These are phyloP conservation scores for Litchi chinensis DNA, from an alignment of 345 rosid genomes.

Conservation along the genomic window DNA sequence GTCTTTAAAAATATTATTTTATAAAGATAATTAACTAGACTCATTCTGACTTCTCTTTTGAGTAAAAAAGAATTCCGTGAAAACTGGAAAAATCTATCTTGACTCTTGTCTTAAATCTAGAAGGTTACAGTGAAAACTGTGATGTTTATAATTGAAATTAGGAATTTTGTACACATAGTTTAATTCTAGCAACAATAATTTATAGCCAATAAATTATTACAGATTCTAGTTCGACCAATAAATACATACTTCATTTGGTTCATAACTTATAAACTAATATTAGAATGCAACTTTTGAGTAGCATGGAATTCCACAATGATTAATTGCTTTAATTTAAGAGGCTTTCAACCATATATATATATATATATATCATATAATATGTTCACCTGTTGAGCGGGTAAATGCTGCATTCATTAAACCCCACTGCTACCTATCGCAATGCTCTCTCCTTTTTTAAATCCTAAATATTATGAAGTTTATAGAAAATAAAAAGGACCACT, in stretches of 20 bases:
- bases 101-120: too few species aligned
- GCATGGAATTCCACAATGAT: slow-evolving; percentile 19
- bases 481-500: background rate
- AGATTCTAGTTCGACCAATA: slow-evolving; percentile 17
- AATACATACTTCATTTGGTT: slow-evolving; percentile 7
- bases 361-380: background rate
- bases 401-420: background rate
- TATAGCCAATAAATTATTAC: slow-evolving; percentile 6
- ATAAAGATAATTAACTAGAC: too few species aligned
- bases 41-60: too few species aligned
- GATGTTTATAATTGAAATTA: too few species aligned
- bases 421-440: background rate
- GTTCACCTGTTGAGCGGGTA: background rate
- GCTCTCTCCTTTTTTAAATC: background rate
- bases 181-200: slow-evolving; percentile 10
- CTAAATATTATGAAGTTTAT: background rate
- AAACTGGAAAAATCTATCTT: too few species aligned
- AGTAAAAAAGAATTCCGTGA: too few species aligned
- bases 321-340: background rate
- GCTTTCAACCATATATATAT: background rate
- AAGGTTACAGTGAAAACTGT: too few species aligned
- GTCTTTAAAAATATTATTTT: too few species aligned
- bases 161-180: background rate
- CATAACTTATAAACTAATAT: background rate
- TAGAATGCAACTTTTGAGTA: slow-evolving; percentile 11